phyloP scores from a whole-genome alignment of 352 stramenopile genomes.

The Phytopythium chamaehyphon region DNA sequence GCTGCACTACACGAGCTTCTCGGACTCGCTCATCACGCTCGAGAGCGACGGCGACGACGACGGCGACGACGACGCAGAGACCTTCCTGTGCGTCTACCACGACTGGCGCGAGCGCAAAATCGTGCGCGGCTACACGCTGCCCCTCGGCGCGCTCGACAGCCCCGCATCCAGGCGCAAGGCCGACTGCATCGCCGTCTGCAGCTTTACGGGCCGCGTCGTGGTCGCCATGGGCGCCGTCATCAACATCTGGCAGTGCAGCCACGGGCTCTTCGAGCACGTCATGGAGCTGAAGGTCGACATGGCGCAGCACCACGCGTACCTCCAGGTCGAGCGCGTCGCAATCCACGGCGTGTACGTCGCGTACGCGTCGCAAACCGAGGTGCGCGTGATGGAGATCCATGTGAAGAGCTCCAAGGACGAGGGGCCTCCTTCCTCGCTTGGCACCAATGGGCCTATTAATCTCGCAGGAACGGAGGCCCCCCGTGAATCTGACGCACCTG shows the following conservation, averaged over 20 bases:
- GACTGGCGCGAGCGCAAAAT: constrained; percentile 80
- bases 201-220: constrained; percentile 74
- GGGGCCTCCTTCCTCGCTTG: constrained; percentile 6
- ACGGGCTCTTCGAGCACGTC: constrained; percentile 86
- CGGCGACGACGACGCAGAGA: constrained; percentile 55
- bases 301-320: constrained; percentile 59
- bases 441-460: constrained; percentile 3
- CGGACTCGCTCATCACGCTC: constrained; percentile 80
- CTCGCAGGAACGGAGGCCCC: constrained; percentile 10
- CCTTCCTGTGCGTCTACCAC: constrained; percentile 85
- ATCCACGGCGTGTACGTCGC: constrained; percentile 80
- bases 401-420: constrained; percentile 45
- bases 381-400: constrained; percentile 82
- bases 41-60: constrained; percentile 42
- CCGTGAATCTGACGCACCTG: constrained; percentile 5
- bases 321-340: constrained; percentile 72
- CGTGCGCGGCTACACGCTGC: constrained; percentile 79
- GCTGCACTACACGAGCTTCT: constrained; percentile 85
- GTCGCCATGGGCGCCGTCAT: constrained; percentile 71
- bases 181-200: constrained; percentile 76
- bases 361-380: constrained; percentile 68
- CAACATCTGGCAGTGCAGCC: constrained; percentile 86
- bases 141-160: constrained; percentile 65
- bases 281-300: constrained; percentile 85
- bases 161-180: constrained; percentile 48